These are phyloP conservation scores for Ceriops zippeliana DNA, from an alignment of 345 rosid species.

Conservation along the genomic window DNA sequence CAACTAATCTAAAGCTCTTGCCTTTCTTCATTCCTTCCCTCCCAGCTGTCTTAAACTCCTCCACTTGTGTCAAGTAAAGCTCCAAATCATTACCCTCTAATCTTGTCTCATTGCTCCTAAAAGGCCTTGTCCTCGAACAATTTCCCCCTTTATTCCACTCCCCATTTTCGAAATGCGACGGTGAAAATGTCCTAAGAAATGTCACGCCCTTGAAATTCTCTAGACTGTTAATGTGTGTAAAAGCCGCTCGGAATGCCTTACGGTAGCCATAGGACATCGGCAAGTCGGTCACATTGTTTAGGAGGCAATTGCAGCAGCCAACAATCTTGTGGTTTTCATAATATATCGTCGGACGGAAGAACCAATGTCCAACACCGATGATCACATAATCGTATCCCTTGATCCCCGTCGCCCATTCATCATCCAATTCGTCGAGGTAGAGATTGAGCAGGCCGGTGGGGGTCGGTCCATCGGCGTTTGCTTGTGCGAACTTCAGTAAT, in stretches of 20 bases:
- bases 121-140: slow-evolving; percentile 58
- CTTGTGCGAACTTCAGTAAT: slow-evolving; percentile 43
- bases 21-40: slow-evolving; percentile 52
- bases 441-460: slow-evolving; percentile 48
- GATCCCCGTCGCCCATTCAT: slow-evolving; percentile 54
- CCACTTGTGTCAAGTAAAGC: slow-evolving; percentile 63
- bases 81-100: slow-evolving; percentile 48
- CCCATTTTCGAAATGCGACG: slow-evolving; percentile 78
- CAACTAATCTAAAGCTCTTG: slow-evolving; percentile 51
- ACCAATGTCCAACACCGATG: slow-evolving; percentile 79
- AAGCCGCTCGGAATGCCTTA: slow-evolving; percentile 68
- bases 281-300: slow-evolving; percentile 50
- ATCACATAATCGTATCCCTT: slow-evolving; percentile 56
- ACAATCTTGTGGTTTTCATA: slow-evolving; percentile 35
- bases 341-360: slow-evolving; percentile 56
- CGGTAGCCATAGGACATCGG: slow-evolving; percentile 58
- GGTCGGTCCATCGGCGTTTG: slow-evolving; percentile 35
- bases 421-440: slow-evolving; percentile 60
- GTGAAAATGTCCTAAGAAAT: slow-evolving; percentile 62
- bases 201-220: slow-evolving; percentile 55
- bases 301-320: slow-evolving; percentile 65
- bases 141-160: slow-evolving; percentile 80
- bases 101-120: slow-evolving; percentile 44
- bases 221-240: slow-evolving; percentile 48
- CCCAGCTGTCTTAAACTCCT: slow-evolving; percentile 62